Evolutionary conservation across 192 early-diverging fungal genomes (phyloP).

Genomic region (Funneliformis mosseae): DNA sequence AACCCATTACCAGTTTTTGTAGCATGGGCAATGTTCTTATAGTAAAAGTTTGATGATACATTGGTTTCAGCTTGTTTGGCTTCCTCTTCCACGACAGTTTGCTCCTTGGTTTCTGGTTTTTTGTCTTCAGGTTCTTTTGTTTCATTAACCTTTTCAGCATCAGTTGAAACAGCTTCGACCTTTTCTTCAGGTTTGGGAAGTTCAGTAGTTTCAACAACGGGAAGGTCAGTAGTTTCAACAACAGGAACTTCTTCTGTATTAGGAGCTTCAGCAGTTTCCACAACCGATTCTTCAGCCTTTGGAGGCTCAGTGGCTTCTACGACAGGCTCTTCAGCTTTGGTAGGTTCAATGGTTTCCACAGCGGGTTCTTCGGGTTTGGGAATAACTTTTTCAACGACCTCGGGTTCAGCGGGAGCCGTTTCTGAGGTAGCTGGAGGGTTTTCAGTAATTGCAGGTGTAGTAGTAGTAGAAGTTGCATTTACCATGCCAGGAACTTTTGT

Average conservation of each 20-base stretch:
- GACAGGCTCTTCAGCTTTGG: no score
- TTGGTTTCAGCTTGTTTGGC: no score
- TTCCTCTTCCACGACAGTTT: no score
- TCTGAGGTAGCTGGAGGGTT: background rate
- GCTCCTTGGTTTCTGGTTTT: background rate
- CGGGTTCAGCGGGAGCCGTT: background rate
- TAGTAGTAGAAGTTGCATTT: background rate
- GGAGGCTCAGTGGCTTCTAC: no score
- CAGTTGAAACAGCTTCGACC: no score
- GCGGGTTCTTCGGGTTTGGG: no score
- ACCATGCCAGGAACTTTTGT: background rate
- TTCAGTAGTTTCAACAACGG: background rate
- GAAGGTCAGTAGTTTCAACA: background rate
- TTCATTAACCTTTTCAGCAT: background rate
- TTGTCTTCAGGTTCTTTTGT: background rate
- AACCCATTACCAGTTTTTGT: background rate
- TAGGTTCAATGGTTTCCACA: background rate
- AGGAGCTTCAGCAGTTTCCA: background rate
- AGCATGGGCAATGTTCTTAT: background rate
- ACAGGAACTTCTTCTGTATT: no score
- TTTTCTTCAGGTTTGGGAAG: no score
- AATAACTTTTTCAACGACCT: background rate
- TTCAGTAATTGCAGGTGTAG: background rate
- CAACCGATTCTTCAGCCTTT: no score
- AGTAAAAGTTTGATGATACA: background rate